Conservation (phyloP, 768 basidiomycete species). For the Mycena leptocephala region DNA sequence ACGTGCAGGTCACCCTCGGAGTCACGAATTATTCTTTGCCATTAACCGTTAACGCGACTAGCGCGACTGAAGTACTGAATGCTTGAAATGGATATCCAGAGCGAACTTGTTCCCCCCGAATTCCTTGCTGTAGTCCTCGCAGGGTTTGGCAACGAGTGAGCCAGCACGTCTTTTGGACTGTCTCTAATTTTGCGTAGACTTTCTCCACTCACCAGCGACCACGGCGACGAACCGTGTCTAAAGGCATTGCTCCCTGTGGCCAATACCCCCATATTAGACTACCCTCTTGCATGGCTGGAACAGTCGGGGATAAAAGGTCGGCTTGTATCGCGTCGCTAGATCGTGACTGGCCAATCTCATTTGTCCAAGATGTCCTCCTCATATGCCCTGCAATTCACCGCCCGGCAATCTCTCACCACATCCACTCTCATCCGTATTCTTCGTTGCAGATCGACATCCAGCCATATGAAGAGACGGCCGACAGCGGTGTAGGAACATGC, state of each 20-base stretch:
- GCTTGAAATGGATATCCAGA: constrained; percentile 37
- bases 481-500: constrained; percentile 79
- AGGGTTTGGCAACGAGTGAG: constrained; percentile 94
- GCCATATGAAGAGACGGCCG: constrained; percentile 83
- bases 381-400: constrained; percentile 89
- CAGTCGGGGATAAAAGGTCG: constrained; percentile 88
- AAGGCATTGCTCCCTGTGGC: constrained; percentile 92
- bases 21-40: constrained; percentile 1
- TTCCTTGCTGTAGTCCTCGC: constrained; percentile 92
- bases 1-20: constrained; percentile 1
- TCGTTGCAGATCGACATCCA: constrained; percentile 84
- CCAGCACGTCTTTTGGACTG: not conserved
- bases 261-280: constrained; percentile 91
- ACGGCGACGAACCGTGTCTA: constrained; percentile 87
- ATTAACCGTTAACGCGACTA: not conserved
- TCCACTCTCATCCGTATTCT: constrained; percentile 84
- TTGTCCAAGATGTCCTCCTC: constrained; percentile 81
- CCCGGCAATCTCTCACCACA: constrained; percentile 84
- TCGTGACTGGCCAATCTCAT: constrained; percentile 19
- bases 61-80: constrained; percentile 10
- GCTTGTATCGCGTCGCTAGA: constrained; percentile 34
- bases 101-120: constrained; percentile 73
- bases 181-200: constrained; percentile 62
- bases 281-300: constrained; percentile 89
- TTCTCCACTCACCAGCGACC: constrained; percentile 80